Evolutionary conservation across 148 eudicot species (phyloP).

Genomic region (Pouteria glomerata): DNA sequence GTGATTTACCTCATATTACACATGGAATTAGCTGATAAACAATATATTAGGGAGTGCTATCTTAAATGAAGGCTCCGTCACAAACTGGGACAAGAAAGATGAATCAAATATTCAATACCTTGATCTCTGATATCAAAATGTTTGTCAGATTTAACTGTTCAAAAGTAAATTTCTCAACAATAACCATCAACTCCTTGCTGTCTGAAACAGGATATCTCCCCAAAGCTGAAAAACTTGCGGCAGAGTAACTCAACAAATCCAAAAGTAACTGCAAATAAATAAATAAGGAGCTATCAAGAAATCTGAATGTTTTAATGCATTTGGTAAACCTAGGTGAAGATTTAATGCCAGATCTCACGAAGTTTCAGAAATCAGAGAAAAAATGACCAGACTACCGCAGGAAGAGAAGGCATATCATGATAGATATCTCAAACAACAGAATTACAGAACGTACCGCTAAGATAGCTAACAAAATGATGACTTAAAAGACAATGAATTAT

Average conservation of each 20-base stretch:
- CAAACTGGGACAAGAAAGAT: not conserved
- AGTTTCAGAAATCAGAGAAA: conserved; percentile 4
- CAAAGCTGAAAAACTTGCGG: conserved; percentile 54
- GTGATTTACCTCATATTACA: not conserved
- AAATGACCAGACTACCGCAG: not conserved
- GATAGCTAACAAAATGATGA: not conserved
- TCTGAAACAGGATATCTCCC: conserved; percentile 40
- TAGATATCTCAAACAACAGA: not conserved
- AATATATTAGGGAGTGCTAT: not conserved
- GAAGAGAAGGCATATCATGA: not conserved
- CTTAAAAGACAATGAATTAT: not conserved
- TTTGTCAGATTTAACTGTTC: conserved; percentile 59
- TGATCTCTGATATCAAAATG: conserved; percentile 50
- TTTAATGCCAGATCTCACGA: not conserved
- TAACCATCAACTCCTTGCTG: conserved; percentile 43
- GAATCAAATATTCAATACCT: conserved; percentile 40
- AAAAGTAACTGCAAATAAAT: conserved; percentile 57
- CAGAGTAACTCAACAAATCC: conserved; percentile 62
- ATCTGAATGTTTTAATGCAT: conserved; percentile 2
- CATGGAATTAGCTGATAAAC: not conserved
- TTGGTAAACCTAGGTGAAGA: not conserved
- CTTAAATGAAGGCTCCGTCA: not conserved
- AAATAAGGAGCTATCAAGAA: conserved; percentile 3
- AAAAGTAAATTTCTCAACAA: conserved; percentile 46
- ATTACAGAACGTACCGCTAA: not conserved